Base-by-base conservation (phyloP, 164 flowering plant genomes). In the Vitis vinifera region DNA sequence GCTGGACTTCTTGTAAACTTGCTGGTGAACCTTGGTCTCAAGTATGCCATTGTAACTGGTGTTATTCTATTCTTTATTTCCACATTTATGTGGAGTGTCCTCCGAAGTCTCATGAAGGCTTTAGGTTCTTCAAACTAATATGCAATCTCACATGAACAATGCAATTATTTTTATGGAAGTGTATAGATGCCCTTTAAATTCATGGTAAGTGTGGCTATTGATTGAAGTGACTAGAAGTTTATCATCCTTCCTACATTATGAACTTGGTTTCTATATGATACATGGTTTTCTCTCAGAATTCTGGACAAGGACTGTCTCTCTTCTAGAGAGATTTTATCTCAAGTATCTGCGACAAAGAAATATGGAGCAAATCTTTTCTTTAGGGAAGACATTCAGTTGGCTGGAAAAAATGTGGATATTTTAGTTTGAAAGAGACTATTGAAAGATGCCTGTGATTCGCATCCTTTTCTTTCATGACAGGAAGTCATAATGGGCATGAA, bases 11-110 rank as follows among this genome's bases (percentile, higher is more conserved):
- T 95, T 76, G 92, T 95, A 51, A 93, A 95, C 80, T 79, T 93
- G 80, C 80, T 95, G 71, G 97, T 95, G 72, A 95, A 90, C 76
- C 94, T 95, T 71, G 99, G 97, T n/a, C 86, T 95, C 78, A 89
- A 88, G 82, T 86, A 87, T 83, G 97, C 99, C 14, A 57, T 88
- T 67, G 48, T 83, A 66, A 82, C 91, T 68, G 98, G 97, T 69
- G 30, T 87, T 4, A 29, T 83, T 62, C 90, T 95, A 60, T 95
- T 95, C 69, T 29, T 91, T 59, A 44, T 89, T 53, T 95, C 99
- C 44, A 90, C 94, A 9, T 80, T 87, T 77, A 93, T 95, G 99
- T 95, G 98, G 99, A 86, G 84, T 70, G 59, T 85, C 51, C 89
- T 95, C 68, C 77, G 97, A 53, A 72, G 63, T 65, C 69, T 92